Percentiles rank a stretch among this genome's conserved stretches.
These are phyloP conservation scores for Prinsepia uniflora DNA, from an alignment of 306 rosid species.

Conservation along the genomic window DNA sequence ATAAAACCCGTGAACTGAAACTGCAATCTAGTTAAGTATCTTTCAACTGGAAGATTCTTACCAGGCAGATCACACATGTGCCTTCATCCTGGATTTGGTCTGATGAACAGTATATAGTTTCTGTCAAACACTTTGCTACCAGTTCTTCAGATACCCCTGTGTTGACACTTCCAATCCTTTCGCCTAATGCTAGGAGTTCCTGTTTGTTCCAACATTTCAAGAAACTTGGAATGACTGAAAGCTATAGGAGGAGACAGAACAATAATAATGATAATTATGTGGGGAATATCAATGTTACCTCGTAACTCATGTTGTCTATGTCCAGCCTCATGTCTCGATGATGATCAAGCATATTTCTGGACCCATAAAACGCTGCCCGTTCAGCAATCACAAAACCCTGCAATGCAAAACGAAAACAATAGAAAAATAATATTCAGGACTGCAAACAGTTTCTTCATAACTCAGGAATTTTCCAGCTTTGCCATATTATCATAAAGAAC, in stretches of 20 bases:
- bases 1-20: neutral
- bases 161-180: conserved; percentile 73
- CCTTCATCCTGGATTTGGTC: conserved; percentile 67
- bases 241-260: no score
- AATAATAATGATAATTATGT: neutral
- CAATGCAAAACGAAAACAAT: conserved; percentile 5
- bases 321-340: conserved; percentile 91
- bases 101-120: conserved; percentile 70
- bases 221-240: neutral
- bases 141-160: conserved; percentile 69
- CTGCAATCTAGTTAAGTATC: neutral
- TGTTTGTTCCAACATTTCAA: conserved; percentile 29
- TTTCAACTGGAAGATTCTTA: conserved; percentile 24
- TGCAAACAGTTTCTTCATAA: neutral
- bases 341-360: conserved; percentile 65
- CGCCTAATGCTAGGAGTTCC: conserved; percentile 82
- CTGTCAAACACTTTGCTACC: conserved; percentile 62
- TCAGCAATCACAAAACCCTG: conserved; percentile 76
- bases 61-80: conserved; percentile 72
- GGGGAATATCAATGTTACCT: conserved; percentile 38
- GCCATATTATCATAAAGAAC: neutral
- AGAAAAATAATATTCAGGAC: neutral
- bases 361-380: conserved; percentile 50
- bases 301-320: conserved; percentile 77
- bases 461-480: neutral